Evolutionary conservation across 2,329 filamentous ascomycete genomes (phyloP), one percentile per base, ranked within the genome.

Genomic region (Mollisiaceae sp.): DNA sequence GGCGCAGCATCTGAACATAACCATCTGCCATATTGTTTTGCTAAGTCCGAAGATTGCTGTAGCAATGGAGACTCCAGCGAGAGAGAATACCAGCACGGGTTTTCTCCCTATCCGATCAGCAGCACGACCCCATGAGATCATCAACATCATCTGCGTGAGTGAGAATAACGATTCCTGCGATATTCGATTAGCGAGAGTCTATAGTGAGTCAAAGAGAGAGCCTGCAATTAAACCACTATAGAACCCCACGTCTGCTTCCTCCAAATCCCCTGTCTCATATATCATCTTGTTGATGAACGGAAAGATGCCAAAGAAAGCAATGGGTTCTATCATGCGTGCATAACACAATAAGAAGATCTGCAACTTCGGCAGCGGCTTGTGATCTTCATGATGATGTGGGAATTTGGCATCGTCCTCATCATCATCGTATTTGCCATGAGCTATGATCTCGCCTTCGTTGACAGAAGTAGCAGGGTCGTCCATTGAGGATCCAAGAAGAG

Each of bases 231-330:
- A 79, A 1, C 92, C 92, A 64, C 83, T 87, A 80, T 93, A 94
- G 79, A 94, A 94, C 1, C 92, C 92, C 3, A 93, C 87, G 75
- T 93, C 89, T n/a, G 83, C 79, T 54, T 86, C 80, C 1, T 82
- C 76, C 1, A 94, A 78, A 12, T 81, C 73, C 11, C 90, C 91
- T 65, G 88, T 89, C 64, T 85, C 81, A 76, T 86, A 81, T 43
- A 92, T 87, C 91, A 94, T 94, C 74, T 89, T 82, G 73, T 89
- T 92, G 77, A 95, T 85, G 78, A 91, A 94, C 0, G 91, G 90
- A 72, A 94, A 91, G 75, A 94, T 92, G 75, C 84, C 87, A 80
- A 94, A 94, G 80, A 92, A 94, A n/a, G 91, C 90, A 47, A 94
- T 84, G 0, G 92, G 91, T 73, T 94, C 92, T 54, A 92, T 81